phyloP scores from a whole-genome alignment of 2,329 filamentous ascomycete genomes.

The Trichophaea hybrida region DNA sequence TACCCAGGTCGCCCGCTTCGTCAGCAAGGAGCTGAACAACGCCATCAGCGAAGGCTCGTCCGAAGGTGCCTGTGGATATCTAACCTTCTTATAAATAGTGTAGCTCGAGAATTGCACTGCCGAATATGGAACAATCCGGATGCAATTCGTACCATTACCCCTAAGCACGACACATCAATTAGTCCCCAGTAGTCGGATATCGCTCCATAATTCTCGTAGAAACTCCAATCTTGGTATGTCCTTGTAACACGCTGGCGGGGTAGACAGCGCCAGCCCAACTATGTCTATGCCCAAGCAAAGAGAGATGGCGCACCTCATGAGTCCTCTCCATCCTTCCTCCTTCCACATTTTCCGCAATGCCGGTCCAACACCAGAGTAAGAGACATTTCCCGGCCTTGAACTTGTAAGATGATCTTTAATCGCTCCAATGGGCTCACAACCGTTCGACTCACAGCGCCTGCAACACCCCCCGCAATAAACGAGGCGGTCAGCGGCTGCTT shows the following conservation, averaged over 20 bases:
- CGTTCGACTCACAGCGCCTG: slow-evolving; percentile 91
- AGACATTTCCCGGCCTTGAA: slow-evolving; percentile 82
- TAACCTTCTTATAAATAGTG: slow-evolving; percentile 88
- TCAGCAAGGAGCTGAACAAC: neutral
- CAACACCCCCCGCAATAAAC: slow-evolving; percentile 85
- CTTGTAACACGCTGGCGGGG: no score
- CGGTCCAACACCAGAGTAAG: slow-evolving; percentile 86
- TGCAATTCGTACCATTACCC: slow-evolving; percentile 95
- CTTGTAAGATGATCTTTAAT: slow-evolving; percentile 93
- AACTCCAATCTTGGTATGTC: no score
- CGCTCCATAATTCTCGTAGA: no score
- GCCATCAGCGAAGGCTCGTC: neutral
- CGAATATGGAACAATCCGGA: slow-evolving; percentile 94
- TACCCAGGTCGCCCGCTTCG: slow-evolving; percentile 43
- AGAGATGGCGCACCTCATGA: slow-evolving; percentile 50
- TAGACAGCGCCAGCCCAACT: no score
- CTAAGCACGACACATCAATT: slow-evolving; percentile 8
- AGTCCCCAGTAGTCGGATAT: neutral
- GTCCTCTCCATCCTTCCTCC: slow-evolving; percentile 91
- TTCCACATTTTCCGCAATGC: slow-evolving; percentile 89
- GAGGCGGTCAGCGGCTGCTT: slow-evolving; percentile 69
- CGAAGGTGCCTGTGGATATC: neutral
- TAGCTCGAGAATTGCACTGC: slow-evolving; percentile 97
- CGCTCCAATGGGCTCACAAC: slow-evolving; percentile 93
- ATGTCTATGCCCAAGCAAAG: neutral